Evolutionary conservation across 371 early-diverging fungal species (phyloP), one percentile per base, ranked within the genome.

Genomic region (Umbelopsis sp.): DNA sequence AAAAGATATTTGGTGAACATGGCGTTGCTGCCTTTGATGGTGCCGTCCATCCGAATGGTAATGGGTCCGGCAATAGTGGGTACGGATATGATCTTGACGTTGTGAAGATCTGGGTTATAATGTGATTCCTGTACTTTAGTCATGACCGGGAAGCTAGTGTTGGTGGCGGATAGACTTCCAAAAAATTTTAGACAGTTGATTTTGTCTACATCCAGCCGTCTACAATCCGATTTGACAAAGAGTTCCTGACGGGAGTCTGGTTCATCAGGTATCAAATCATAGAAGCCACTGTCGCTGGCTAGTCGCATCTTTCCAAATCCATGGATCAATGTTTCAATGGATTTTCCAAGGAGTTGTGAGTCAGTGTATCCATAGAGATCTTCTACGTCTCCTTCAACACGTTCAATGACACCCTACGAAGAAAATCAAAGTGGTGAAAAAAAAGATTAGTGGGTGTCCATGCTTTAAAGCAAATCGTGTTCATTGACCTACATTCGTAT

Each of bases 1-100:
- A 91, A 90, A 53, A 91, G 77, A 67, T 87, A 91, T 73, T 86
- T 82, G 22, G 84, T 82, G 76, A 91, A 89, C 14, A 81, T 86
- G 20, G 86, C 77, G 72, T 89, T 89, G 75, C 87, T 85, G 12
- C 87, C 82, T 46, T 87, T 86, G 63, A 91, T 86, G 38, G 76
- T 73, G 7, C 90, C 89, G 44, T 79, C 73, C 38, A 69, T 71
- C 12, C 80, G 78, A 6, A 83, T 72, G 16, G 89, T 90, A 71
- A 91, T 78, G 22, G 91, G 86, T 32, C 92, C 91, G 35, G 90
- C 87, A 63, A 91, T 86, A 68, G 83, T 78, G 8, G 86, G 81
- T 71, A 86, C 81, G 10, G 82, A 77, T 45, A 85, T 82, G 22
- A 86, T 73, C 48, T 79, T 79, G 7, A 20, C 37, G 52, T 25